Base-by-base conservation (phyloP, 2,329 filamentous ascomycete genomes). In the Aspergillus luchuensis region DNA sequence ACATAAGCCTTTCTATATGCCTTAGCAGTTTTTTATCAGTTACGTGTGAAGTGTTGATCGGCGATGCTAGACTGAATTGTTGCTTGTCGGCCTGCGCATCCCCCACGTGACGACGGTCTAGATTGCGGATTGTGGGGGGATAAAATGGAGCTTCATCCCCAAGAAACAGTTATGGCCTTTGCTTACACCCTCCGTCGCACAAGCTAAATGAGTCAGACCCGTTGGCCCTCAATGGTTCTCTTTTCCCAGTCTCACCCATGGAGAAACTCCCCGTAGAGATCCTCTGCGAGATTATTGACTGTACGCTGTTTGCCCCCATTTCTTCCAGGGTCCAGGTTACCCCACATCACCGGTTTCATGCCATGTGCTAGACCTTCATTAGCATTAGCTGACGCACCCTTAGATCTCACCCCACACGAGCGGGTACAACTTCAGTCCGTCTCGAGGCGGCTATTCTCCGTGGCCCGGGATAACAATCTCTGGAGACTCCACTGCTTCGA, bases 401-500 rank as follows among this genome's bases (percentile, higher is more conserved):
- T 60, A 90, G 87, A 83, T 70, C 84, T 92, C 63, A 81, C 85
- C n/a, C 82, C 87, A 15, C 70, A 73, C 45, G 85, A 92, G 64
- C 83, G 93, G 61, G 85, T 89, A 59, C 82, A 76, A 58, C 79
- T 94, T 36, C 91, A 93, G 76, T 82, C 85, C 19, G 86, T 91
- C 11, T 94, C 87, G 25, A 86, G 82, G 64, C 83, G 81, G 48
- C 85, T 94, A 60, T 83, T 88, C 28, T 76, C 80, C 30, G 80
- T 95, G 45, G 89, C 86, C 41, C 87, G 91, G 59, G 91, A 96
- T 72, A 85, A 90, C 68, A 84, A 82, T 41, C 80, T 94, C 38
- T 97, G 93, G 93, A 89, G 89, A 63, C 78, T 83, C 3, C 82
- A 88, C 71, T 93, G 90, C 73, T 91, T 95, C 73, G 82, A 88